Conservation (phyloP, 257 asterid species). For the Solanum acaule region DNA sequence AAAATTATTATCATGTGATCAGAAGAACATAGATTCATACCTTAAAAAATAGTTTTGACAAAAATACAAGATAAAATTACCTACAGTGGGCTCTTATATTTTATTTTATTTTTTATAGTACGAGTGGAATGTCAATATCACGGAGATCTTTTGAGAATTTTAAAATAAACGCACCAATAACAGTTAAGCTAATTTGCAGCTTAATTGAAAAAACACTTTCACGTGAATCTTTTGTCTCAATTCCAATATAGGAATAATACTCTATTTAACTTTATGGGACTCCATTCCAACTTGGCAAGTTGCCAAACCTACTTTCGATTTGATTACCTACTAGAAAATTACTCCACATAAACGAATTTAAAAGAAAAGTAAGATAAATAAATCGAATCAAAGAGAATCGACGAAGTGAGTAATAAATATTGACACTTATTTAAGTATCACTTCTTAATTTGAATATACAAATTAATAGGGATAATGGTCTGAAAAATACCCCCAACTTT, state of each 20-base stretch:
- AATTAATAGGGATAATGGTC: too few species aligned
- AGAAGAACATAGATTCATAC: fast-evolving
- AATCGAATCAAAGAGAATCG: fast-evolving
- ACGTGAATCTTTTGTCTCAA: background rate
- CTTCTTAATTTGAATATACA: background rate
- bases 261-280: background rate
- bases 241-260: background rate
- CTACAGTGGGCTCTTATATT: too few species aligned
- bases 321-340: background rate
- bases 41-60: too few species aligned
- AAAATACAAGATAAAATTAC: too few species aligned
- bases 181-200: background rate
- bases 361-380: background rate
- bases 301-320: background rate
- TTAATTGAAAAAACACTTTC: background rate
- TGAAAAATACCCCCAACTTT: too few species aligned
- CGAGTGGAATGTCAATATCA: background rate
- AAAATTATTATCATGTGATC: too few species aligned
- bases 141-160: background rate
- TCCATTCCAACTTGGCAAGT: background rate
- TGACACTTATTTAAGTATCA: background rate
- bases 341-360: background rate
- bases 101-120: too few species aligned
- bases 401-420: too few species aligned
- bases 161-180: background rate